Conservation (phyloP, 2,329 filamentous ascomycete genomes). For the Remersonia thermophila region DNA sequence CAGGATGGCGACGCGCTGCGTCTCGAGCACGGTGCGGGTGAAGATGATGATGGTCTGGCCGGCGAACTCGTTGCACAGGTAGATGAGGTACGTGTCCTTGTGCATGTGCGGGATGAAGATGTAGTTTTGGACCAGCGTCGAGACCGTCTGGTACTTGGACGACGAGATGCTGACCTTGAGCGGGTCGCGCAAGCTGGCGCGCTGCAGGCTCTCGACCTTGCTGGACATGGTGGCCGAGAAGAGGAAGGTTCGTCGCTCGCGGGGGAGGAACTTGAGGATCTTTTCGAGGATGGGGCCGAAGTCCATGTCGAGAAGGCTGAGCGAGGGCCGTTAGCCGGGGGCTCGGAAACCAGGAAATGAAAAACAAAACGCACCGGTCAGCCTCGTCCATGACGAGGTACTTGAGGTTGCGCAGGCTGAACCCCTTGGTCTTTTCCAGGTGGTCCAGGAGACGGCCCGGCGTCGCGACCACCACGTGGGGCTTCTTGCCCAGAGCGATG, state of each 20-base stretch:
- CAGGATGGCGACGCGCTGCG: constrained; percentile 72
- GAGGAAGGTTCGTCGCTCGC: constrained; percentile 68
- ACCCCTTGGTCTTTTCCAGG: constrained; percentile 92
- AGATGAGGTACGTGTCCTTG: constrained; percentile 84
- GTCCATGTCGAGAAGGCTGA: constrained; percentile 68
- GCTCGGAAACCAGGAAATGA: not conserved
- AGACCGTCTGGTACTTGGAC: constrained; percentile 83
- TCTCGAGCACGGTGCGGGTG: constrained; percentile 82
- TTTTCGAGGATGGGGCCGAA: constrained; percentile 90
- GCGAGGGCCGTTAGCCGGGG: not conserved
- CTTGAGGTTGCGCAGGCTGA: constrained; percentile 63
- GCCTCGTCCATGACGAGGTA: constrained; percentile 95
- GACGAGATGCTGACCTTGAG: constrained; percentile 69
- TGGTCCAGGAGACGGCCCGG: constrained; percentile 77
- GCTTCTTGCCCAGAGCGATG: constrained; percentile 89
- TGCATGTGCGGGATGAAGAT: constrained; percentile 73
- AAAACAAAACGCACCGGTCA: constrained; percentile 40
- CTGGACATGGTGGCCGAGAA: constrained; percentile 92
- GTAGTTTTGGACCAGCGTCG: constrained; percentile 76
- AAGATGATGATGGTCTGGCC: constrained; percentile 88
- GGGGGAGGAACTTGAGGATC: constrained; percentile 76
- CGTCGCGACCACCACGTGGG: constrained; percentile 86
- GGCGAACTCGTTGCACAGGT: constrained; percentile 71
- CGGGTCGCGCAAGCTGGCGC: constrained; percentile 76
- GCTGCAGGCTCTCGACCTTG: constrained; percentile 85